phyloP scores from a whole-genome alignment of 2,329 filamentous ascomycete genomes.

The Tetracladium maxilliforme region DNA sequence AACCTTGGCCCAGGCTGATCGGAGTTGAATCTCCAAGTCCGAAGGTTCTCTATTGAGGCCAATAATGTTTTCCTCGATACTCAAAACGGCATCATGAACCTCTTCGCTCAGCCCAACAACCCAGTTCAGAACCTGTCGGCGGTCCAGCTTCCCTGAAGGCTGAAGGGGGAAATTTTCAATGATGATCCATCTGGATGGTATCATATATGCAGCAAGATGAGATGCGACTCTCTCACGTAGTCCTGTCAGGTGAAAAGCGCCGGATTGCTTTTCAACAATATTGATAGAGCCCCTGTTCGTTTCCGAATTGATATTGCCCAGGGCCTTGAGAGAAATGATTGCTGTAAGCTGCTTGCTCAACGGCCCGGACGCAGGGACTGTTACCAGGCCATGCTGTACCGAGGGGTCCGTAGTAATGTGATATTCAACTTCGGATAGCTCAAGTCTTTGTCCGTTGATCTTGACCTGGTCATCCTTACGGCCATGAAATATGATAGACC shows the following conservation, averaged over 20 bases:
- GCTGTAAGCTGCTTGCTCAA: constrained; percentile 19
- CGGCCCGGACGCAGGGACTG: constrained; percentile 44
- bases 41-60: no score
- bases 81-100: no score
- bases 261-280: no score
- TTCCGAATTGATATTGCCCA: background rate
- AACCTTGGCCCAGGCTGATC: no score
- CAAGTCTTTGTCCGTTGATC: constrained; percentile 49
- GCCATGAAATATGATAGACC: constrained; percentile 38
- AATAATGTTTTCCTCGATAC: no score
- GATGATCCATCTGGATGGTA: constrained; percentile 59
- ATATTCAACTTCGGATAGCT: constrained; percentile 35
- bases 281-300: background rate
- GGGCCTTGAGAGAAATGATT: constrained; percentile 12
- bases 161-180: constrained; percentile 55
- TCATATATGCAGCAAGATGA: constrained; percentile 70
- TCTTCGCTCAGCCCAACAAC: no score
- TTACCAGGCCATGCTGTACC: constrained; percentile 51
- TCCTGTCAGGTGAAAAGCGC: no score
- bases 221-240: constrained; percentile 43
- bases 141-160: constrained; percentile 74
- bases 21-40: no score
- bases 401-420: constrained; percentile 35
- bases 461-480: constrained; percentile 57
- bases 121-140: no score